Percentiles rank a stretch among this genome's conserved stretches.
Evolutionary conservation across 148 eudicot species (phyloP).

Genomic region (Cornus kousa): DNA sequence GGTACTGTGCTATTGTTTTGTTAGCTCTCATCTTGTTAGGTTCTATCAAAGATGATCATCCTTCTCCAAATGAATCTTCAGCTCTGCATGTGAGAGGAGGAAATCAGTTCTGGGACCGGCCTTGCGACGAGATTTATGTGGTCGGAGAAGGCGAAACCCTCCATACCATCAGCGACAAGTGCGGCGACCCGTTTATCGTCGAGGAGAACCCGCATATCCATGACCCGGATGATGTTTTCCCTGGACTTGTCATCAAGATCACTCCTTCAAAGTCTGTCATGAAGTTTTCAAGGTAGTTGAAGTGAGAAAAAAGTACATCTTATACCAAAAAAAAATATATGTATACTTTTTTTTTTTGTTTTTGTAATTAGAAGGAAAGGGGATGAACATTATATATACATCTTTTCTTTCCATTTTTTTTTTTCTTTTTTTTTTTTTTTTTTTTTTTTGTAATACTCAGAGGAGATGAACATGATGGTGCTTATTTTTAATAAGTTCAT

Average conservation of each 20-base stretch:
- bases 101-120: neutral
- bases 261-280: constrained; percentile 1
- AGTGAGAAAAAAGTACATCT: no score
- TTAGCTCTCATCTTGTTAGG: constrained; percentile 21
- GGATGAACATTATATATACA: no score
- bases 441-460: no score
- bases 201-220: constrained; percentile 48
- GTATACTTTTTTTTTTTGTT: no score
- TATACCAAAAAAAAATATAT: no score
- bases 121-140: constrained; percentile 46
- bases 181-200: constrained; percentile 39
- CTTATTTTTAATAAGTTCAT: no score
- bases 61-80: neutral
- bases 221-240: constrained; percentile 49
- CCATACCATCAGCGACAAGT: constrained; percentile 41
- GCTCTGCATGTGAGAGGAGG: constrained; percentile 2
- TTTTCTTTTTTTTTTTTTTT: no score
- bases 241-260: constrained; percentile 52
- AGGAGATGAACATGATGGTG: no score
- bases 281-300: no score
- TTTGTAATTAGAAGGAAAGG: no score
- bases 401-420: no score
- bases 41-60: constrained; percentile 11
- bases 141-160: constrained; percentile 48
- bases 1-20: constrained; percentile 50